phyloP scores from a whole-genome alignment of 805 yeast genomes.

The Myxozyma lipomycoides region DNA sequence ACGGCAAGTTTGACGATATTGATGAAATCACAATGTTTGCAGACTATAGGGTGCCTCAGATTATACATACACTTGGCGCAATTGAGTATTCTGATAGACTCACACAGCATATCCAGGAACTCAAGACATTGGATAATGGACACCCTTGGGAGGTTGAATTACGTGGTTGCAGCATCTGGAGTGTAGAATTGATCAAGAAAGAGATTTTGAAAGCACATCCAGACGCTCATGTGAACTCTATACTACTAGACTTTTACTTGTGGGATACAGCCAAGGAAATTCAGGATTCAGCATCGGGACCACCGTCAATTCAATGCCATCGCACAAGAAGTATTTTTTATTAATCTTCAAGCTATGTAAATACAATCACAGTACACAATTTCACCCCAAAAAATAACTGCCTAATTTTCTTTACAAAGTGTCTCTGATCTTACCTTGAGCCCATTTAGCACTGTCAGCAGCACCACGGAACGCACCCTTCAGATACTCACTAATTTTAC shows the following conservation, averaged over 20 bases:
- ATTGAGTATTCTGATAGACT: slow-evolving; percentile 36
- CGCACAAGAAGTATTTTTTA: slow-evolving; percentile 39
- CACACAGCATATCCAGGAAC: slow-evolving; percentile 24
- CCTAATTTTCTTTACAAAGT: slow-evolving; percentile 7
- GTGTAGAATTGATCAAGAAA: slow-evolving; percentile 39
- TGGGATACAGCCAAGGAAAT: slow-evolving; percentile 45
- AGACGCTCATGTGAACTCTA: slow-evolving; percentile 35
- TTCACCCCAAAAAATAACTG: neutral
- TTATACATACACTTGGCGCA: slow-evolving; percentile 39
- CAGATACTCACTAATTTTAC: slow-evolving; percentile 10
- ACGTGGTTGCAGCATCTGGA: slow-evolving; percentile 43
- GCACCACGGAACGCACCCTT: slow-evolving; percentile 9
- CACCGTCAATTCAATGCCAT: slow-evolving; percentile 36
- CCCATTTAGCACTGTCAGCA: slow-evolving; percentile 8
- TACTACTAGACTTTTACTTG: slow-evolving; percentile 43
- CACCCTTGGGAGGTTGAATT: slow-evolving; percentile 40
- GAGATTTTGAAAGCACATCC: slow-evolving; percentile 31
- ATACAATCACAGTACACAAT: neutral
- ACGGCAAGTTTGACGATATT: slow-evolving; percentile 42
- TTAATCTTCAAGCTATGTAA: neutral
- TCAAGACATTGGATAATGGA: slow-evolving; percentile 34
- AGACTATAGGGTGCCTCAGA: slow-evolving; percentile 47
- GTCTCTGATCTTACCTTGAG: slow-evolving; percentile 1
- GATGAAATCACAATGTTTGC: slow-evolving; percentile 45
- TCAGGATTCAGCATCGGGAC: slow-evolving; percentile 31